A percentile compares a stretch with the other conserved stretches of the same genome.
phyloP scores from a whole-genome alignment of 2,329 filamentous ascomycete genomes.

The Penicillium frequentans region DNA sequence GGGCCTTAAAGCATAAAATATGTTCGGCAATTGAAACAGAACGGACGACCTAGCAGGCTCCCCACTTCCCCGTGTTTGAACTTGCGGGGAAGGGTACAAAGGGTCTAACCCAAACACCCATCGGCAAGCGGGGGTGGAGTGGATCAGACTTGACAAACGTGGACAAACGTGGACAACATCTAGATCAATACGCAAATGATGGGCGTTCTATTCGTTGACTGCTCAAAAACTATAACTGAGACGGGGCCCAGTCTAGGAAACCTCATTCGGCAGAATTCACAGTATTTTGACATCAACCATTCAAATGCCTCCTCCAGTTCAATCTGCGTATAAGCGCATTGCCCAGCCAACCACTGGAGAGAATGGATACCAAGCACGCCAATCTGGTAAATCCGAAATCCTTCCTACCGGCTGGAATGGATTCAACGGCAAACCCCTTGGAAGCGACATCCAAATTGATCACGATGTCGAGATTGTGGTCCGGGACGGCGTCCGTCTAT shows the following conservation, averaged over 20 bases:
- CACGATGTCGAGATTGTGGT: constrained; percentile 48
- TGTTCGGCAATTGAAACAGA: no score
- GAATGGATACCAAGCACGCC: constrained; percentile 44
- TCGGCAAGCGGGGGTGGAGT: neutral
- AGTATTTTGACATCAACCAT: neutral
- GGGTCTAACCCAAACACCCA: neutral
- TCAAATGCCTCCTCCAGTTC: constrained; percentile 34
- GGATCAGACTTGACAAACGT: neutral
- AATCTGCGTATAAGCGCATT: constrained; percentile 29
- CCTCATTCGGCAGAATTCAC: no score
- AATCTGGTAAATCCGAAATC: constrained; percentile 41
- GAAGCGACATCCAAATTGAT: constrained; percentile 43
- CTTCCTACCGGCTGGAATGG: constrained; percentile 41
- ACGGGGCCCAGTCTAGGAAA: no score
- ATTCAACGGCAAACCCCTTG: constrained; percentile 36
- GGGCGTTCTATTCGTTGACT: no score
- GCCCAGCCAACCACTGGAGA: constrained; percentile 33
- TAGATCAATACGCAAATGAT: no score
- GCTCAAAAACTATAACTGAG: no score
- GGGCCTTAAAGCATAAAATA: no score
- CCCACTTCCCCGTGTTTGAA: no score
- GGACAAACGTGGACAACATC: neutral
- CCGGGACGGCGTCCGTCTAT: constrained; percentile 44
- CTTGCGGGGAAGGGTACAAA: no score
- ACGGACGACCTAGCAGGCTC: no score